Evolutionary conservation across 1,139 yeast genomes (phyloP).

Genomic region (Meyerozyma elateridarum): DNA sequence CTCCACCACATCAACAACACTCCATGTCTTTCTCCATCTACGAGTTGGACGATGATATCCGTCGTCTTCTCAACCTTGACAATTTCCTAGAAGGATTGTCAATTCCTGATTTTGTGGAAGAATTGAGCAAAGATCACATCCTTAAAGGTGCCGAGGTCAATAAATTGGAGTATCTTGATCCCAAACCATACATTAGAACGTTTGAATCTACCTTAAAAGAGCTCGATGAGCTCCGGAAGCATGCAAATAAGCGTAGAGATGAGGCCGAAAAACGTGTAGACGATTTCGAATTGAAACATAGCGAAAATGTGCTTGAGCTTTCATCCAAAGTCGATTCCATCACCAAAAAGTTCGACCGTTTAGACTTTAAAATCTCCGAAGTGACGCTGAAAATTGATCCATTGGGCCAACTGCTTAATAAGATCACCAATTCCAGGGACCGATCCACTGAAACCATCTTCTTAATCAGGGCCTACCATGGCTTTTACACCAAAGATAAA

Average conservation of each 20-base stretch:
- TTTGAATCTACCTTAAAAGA: constrained; percentile 83
- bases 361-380: constrained; percentile 57
- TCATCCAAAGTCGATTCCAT: constrained; percentile 44
- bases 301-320: constrained; percentile 58
- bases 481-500: constrained; percentile 57
- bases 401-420: constrained; percentile 67
- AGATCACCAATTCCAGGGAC: constrained; percentile 72
- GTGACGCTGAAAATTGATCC: constrained; percentile 67
- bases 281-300: constrained; percentile 62
- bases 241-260: constrained; percentile 46
- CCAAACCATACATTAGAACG: constrained; percentile 91
- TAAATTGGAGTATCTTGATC: constrained; percentile 62
- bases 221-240: constrained; percentile 52
- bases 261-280: constrained; percentile 53
- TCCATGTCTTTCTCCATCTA: constrained; percentile 42
- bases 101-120: constrained; percentile 80
- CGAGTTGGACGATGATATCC: constrained; percentile 67
- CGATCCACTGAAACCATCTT: constrained; percentile 70
- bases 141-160: constrained; percentile 52
- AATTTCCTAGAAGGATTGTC: constrained; percentile 68
- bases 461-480: constrained; percentile 71
- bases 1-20: no score
- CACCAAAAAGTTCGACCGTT: constrained; percentile 44
- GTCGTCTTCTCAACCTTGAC: constrained; percentile 61
- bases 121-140: constrained; percentile 67